A percentile compares a stretch with the other conserved stretches of the same genome.
These are phyloP conservation scores for Trichoderma reesei DNA, from an alignment of 495 filamentous ascomycete species.

Conservation along the genomic window DNA sequence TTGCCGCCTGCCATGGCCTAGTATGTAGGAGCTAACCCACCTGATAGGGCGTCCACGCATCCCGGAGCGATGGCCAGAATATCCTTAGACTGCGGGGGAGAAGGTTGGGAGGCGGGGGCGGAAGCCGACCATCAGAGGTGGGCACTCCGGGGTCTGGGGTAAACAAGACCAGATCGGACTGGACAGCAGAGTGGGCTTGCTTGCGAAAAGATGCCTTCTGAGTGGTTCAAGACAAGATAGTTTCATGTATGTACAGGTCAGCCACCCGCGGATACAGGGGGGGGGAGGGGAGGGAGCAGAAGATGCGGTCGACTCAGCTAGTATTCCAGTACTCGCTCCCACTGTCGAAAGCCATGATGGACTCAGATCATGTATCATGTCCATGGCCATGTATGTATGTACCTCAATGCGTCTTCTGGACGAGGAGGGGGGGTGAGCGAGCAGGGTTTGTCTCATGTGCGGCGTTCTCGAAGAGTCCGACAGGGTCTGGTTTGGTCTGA, in stretches of 20 bases:
- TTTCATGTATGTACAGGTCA: not conserved
- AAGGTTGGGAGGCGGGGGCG: not conserved
- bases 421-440: not conserved
- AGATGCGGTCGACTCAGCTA: no score
- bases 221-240: not conserved
- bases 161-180: not conserved
- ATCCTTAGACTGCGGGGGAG: slow-evolving; percentile 5
- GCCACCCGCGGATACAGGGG: not conserved
- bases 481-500: not conserved
- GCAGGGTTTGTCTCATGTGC: not conserved
- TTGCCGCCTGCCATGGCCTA: not conserved
- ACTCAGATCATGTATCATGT: no score
- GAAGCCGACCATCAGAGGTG: not conserved
- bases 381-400: not conserved
- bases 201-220: not conserved
- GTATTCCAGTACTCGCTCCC: no score
- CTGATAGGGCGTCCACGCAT: not conserved
- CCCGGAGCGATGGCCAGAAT: not conserved
- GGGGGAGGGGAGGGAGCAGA: not conserved
- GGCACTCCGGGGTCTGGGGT: not conserved
- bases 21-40: not conserved
- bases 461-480: not conserved
- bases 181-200: not conserved
- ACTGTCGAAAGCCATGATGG: no score
- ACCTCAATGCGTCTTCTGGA: not conserved